Percentiles rank a stretch among this genome's conserved stretches.
Conservation (phyloP, 2,329 filamentous ascomycete species). For the Ceratocystis papillata region DNA sequence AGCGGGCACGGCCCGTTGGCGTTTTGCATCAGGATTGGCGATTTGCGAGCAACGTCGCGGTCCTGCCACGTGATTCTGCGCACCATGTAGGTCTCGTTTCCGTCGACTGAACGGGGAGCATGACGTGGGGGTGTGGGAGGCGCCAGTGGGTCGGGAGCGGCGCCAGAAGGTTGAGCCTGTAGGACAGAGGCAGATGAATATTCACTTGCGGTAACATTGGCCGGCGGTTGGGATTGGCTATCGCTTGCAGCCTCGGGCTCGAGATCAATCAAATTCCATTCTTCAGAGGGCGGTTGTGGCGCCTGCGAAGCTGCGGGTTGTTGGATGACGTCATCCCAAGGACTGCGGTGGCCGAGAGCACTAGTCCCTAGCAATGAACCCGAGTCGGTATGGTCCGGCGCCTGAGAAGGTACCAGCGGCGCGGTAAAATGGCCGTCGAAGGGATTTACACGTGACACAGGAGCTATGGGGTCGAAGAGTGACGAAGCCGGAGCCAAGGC, state of each 20-base stretch:
- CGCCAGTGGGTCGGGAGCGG: background rate
- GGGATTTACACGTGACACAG: background rate
- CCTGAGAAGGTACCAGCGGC: background rate
- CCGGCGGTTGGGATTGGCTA: background rate
- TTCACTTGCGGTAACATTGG: background rate
- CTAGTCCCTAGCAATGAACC: slow-evolving; percentile 21
- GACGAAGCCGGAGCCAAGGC: background rate
- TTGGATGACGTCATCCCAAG: slow-evolving; percentile 18
- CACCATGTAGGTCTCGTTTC: slow-evolving; percentile 75
- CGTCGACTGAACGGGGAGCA: slow-evolving; percentile 26
- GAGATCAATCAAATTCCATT: slow-evolving; percentile 43
- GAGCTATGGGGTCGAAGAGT: background rate
- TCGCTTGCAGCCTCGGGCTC: background rate
- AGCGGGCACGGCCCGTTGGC: slow-evolving; percentile 89
- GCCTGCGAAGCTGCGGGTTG: slow-evolving; percentile 7
- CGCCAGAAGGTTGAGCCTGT: background rate
- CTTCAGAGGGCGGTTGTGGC: slow-evolving; percentile 31
- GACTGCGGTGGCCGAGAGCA: background rate
- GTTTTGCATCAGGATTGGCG: slow-evolving; percentile 85
- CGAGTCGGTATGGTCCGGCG: background rate
- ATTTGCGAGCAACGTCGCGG: slow-evolving; percentile 55
- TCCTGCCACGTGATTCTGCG: slow-evolving; percentile 86
- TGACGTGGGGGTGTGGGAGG: slow-evolving; percentile 12
- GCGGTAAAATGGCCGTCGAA: background rate
- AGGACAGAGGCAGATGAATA: background rate